Base-by-base conservation (phyloP, 2,329 filamentous ascomycete species). In the Clonostachys rhizophaga region DNA sequence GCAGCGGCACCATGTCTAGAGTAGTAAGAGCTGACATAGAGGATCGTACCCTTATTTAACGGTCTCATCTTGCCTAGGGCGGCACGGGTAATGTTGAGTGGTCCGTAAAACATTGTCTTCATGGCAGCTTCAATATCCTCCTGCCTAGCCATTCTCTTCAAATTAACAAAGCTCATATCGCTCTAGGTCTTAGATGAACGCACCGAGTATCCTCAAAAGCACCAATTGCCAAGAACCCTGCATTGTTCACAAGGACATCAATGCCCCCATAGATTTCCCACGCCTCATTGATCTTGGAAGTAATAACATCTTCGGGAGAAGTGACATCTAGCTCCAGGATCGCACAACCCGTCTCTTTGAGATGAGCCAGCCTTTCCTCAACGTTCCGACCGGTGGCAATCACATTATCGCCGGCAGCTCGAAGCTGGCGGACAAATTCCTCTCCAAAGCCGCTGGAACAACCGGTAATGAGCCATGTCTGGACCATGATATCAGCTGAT, bases 171-270 rank as follows among this genome's bases (percentile, higher is more conserved):
- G 36, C 4, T 39, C 36, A 5, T 39, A 13, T n/a, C 7, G 11
- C 17, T 39, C 16, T 39, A 8, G 14, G 14, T 39, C 2, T 14
- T 39, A 11, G 36, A 5, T 39, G 6, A n/a, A 39, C 36, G 14
- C 17, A 39, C 36, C 12, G 14, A n/a, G 17, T n/a, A n/a, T 39
- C 36, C 36, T 39, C 36, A n/a, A n/a, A 39, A 8, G 17, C 36
- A 18, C 36, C 36, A n/a, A 18, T 18, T n/a, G 17, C 36, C 12
- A n/a, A n/a, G 17, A 39, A 39, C 0, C 87, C 89, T 16, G 90
- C 89, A 63, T 94, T 95, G 74, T 95, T 94, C 70, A 95, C 71
- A 44, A 95, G 69, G 53, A 94, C 87, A 65, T 95, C 87, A 57
- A 95, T 77, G 56, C 30, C 44, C 1, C 54, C 54, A 24, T 61